These are phyloP conservation scores for Wolfiporia cocos DNA, from an alignment of 1,284 basidiomycete genomes.

Conservation along the genomic window DNA sequence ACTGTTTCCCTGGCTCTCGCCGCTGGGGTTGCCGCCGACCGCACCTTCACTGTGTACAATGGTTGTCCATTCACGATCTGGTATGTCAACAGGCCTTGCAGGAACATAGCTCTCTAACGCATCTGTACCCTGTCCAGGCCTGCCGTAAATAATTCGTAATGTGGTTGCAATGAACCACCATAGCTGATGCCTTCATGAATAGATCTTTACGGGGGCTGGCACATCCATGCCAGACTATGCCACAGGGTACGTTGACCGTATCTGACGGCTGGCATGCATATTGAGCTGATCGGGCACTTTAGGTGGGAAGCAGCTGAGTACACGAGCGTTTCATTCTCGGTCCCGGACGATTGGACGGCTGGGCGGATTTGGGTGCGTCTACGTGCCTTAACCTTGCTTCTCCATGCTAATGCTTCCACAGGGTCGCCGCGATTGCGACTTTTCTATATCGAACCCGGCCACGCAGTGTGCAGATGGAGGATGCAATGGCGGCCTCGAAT, in stretches of 20 bases:
- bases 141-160: conserved; percentile 23
- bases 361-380: conserved; percentile 33
- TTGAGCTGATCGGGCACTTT: conserved; percentile 23
- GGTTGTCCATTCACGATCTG: conserved; percentile 27
- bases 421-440: conserved; percentile 40
- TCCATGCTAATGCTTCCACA: conserved; percentile 7
- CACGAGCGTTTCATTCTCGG: conserved; percentile 25
- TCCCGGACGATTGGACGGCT: conserved; percentile 33
- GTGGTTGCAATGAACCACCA: too few relatives aligned
- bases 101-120: too few relatives aligned
- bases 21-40: conserved; percentile 4
- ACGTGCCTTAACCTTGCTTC: conserved; percentile 29
- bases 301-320: conserved; percentile 29
- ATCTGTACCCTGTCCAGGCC: too few relatives aligned
- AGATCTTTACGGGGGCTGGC: conserved; percentile 28
- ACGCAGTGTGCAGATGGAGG: conserved; percentile 38
- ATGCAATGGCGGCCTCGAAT: conserved; percentile 41
- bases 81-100: too few relatives aligned
- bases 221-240: conserved; percentile 20
- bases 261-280: background rate
- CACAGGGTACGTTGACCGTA: conserved; percentile 22
- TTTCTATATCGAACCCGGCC: conserved; percentile 30
- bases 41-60: conserved; percentile 25
- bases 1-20: conserved; percentile 10
- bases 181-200: too few relatives aligned